Conservation (phyloP, 306 rosid species). For the Sindora glabra region DNA sequence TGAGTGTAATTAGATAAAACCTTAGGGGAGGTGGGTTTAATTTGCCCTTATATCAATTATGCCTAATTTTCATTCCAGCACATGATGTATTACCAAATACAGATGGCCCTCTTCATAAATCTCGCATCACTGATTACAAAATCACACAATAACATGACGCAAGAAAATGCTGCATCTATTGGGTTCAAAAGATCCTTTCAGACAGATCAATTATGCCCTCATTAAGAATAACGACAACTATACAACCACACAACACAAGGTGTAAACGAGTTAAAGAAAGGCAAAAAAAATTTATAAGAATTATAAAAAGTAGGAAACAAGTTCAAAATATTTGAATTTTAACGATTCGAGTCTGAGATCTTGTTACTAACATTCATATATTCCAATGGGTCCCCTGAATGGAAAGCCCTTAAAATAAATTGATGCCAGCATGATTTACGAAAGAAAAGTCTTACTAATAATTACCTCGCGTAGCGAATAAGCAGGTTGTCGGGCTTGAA, state of each 20-base stretch:
- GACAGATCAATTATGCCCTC: not conserved
- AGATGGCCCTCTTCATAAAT: not conserved
- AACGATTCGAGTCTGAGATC: conserved; percentile 4
- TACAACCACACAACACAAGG: not conserved
- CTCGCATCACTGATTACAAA: not conserved
- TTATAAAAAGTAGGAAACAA: not conserved
- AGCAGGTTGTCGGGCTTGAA: conserved; percentile 97
- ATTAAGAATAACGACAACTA: not conserved
- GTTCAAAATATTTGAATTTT: not conserved
- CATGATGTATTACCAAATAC: not conserved
- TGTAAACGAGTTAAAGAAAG: not conserved
- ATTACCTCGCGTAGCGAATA: conserved; percentile 78
- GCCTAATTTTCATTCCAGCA: not conserved
- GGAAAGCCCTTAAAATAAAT: conserved; percentile 7
- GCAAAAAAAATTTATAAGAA: not conserved
- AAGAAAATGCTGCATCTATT: not conserved
- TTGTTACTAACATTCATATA: not conserved
- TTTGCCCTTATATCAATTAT: too few species aligned
- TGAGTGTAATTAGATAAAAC: too few species aligned
- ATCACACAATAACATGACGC: not conserved
- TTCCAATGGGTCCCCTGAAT: not conserved
- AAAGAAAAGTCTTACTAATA: conserved; percentile 17
- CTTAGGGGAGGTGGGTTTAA: too few species aligned
- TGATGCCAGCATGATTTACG: conserved; percentile 2
- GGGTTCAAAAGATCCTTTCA: not conserved